Percentiles rank a stretch among this genome's conserved stretches.
Evolutionary conservation across 805 yeast genomes (phyloP).

Genomic region (Candida rishiriensis): DNA sequence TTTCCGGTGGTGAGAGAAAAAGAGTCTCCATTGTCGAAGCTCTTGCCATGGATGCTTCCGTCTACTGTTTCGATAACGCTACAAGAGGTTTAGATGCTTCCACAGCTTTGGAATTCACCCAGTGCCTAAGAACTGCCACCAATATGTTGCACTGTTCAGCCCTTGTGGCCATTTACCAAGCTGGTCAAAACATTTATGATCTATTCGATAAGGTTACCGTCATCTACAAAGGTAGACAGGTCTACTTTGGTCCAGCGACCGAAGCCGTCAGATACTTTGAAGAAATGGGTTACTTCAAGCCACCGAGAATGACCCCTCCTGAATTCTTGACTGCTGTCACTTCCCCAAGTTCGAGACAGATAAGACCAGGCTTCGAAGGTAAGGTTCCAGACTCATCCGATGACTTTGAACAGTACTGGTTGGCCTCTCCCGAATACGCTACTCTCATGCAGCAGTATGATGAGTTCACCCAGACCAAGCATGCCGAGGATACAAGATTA

Average conservation of each 20-base stretch:
- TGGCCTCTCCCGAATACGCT: slow-evolving; percentile 50
- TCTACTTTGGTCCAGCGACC: slow-evolving; percentile 53
- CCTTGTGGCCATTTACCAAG: slow-evolving; percentile 63
- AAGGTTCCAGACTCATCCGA: slow-evolving; percentile 52
- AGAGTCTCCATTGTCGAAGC: slow-evolving; percentile 69
- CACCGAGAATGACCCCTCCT: slow-evolving; percentile 64
- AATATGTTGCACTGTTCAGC: slow-evolving; percentile 54
- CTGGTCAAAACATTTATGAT: slow-evolving; percentile 60
- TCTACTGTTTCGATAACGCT: slow-evolving; percentile 65
- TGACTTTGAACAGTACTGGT: slow-evolving; percentile 59
- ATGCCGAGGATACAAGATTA: slow-evolving; percentile 35
- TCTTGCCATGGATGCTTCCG: slow-evolving; percentile 46
- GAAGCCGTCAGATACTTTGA: slow-evolving; percentile 52
- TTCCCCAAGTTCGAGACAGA: slow-evolving; percentile 54
- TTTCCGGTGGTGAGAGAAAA: slow-evolving; percentile 70
- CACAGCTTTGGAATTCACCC: slow-evolving; percentile 61
- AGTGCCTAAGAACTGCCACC: slow-evolving; percentile 59
- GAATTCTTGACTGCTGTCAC: slow-evolving; percentile 66
- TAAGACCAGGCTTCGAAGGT: slow-evolving; percentile 47
- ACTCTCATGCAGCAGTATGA: slow-evolving; percentile 33
- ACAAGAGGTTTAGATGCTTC: slow-evolving; percentile 72
- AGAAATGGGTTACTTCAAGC: slow-evolving; percentile 63
- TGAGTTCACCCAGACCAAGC: slow-evolving; percentile 34
- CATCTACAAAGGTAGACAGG: slow-evolving; percentile 57
- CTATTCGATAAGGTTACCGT: slow-evolving; percentile 58